Percentiles rank a stretch among this genome's conserved stretches.
phyloP scores from a whole-genome alignment of 176 grass and related monocot genomes.

The Carex cristatella region DNA sequence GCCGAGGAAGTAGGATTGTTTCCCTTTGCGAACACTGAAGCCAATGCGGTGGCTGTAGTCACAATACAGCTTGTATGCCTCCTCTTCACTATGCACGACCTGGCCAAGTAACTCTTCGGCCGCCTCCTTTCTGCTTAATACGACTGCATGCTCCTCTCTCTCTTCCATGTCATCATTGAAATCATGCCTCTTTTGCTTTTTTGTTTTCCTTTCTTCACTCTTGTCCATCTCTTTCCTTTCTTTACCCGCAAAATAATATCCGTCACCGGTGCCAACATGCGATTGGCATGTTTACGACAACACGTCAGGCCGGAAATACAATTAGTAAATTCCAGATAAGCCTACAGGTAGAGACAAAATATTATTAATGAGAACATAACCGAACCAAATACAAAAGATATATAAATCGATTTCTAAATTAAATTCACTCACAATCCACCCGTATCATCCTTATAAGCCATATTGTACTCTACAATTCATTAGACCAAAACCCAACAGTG shows the following conservation, averaged over 20 bases:
- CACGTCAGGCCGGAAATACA: neutral
- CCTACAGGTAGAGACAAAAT: neutral
- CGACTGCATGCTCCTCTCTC: slow-evolving; percentile 30
- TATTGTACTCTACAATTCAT: neutral
- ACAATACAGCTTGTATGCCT: slow-evolving; percentile 70
- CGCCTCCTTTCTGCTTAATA: slow-evolving; percentile 46
- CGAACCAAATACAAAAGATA: neutral
- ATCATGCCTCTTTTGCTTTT: slow-evolving; percentile 48
- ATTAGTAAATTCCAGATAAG: neutral
- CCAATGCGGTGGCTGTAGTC: slow-evolving; percentile 82
- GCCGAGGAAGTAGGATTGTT: slow-evolving; percentile 79
- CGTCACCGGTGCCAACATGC: neutral
- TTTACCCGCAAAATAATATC: neutral
- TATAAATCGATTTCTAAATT: neutral
- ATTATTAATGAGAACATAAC: neutral
- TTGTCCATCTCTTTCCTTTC: slow-evolving; percentile 38
- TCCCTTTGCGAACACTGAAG: slow-evolving; percentile 84
- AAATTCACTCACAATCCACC: neutral
- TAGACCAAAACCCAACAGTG: neutral
- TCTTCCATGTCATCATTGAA: slow-evolving; percentile 41
- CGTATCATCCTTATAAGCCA: neutral
- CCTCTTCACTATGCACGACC: slow-evolving; percentile 68
- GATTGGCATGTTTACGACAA: neutral
- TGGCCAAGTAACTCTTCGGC: slow-evolving; percentile 64
- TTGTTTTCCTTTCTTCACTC: slow-evolving; percentile 35